Percentiles rank a stretch among this genome's conserved stretches.
phyloP scores from a whole-genome alignment of 1,284 basidiomycete species.

The Ustilago sp. region DNA sequence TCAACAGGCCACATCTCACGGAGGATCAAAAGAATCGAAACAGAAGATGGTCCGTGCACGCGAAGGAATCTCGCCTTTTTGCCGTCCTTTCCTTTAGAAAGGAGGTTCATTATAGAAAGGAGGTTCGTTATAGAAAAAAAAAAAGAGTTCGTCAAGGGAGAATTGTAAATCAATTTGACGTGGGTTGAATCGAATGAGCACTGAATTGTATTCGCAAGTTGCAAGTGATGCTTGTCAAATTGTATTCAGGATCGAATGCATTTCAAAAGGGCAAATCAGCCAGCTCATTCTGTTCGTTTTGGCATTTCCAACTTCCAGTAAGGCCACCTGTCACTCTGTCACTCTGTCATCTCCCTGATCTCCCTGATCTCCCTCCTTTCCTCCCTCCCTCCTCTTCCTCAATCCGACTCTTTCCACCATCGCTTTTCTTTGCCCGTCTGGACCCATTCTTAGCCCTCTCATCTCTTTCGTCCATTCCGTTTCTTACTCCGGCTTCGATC shows the following conservation, averaged over 20 bases:
- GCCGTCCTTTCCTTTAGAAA: background rate
- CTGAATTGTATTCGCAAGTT: background rate
- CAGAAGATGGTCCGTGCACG: constrained; percentile 41
- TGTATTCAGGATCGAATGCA: background rate
- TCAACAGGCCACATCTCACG: background rate
- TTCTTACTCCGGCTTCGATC: background rate
- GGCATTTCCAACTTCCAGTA: background rate
- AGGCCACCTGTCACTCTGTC: background rate
- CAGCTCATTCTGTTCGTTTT: background rate
- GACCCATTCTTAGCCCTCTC: background rate
- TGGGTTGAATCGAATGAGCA: background rate
- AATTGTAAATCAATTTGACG: background rate
- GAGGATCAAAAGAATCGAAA: background rate
- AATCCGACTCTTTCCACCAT: constrained; percentile 1
- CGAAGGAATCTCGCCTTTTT: constrained; percentile 5
- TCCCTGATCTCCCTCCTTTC: background rate
- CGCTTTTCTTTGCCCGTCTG: background rate
- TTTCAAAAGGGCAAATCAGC: background rate
- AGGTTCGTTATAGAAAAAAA: background rate
- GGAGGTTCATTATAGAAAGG: too few relatives aligned
- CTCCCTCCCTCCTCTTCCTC: background rate
- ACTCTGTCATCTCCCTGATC: background rate
- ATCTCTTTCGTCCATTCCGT: background rate
- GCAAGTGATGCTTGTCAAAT: background rate
- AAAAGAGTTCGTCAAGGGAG: background rate